phyloP scores from a whole-genome alignment of 192 early-diverging fungal genomes.

The Pecoramyces ruminantium region DNA sequence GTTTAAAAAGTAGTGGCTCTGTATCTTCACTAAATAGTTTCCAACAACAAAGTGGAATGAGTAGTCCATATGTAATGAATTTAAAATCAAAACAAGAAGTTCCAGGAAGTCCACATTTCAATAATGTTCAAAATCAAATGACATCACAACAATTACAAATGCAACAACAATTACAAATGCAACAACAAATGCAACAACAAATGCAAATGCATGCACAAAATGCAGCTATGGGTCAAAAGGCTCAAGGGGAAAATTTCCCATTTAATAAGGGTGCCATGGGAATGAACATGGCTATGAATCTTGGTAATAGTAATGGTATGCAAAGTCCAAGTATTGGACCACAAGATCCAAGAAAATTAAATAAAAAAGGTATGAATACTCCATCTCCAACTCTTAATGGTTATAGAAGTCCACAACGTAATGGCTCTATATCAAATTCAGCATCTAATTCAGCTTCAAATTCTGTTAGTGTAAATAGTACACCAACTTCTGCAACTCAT shows the following conservation, averaged over 20 bases:
- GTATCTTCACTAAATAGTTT: neutral
- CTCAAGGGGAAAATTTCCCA: neutral
- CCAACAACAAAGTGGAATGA: neutral
- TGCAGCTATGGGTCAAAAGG: neutral
- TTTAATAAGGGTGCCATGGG: neutral
- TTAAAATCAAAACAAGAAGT: neutral
- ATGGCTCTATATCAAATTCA: neutral
- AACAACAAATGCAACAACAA: no score
- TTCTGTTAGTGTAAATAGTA: neutral
- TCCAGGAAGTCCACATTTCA: neutral
- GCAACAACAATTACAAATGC: no score
- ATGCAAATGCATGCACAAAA: neutral
- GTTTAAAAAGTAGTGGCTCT: neutral
- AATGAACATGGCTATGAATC: neutral
- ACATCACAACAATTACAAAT: neutral
- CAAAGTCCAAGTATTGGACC: neutral
- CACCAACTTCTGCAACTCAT: no score
- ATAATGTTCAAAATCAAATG: neutral
- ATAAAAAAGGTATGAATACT: neutral
- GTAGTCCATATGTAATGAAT: neutral
- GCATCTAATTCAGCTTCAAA: neutral
- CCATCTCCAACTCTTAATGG: neutral
- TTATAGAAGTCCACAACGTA: neutral
- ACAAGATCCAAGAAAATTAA: neutral
- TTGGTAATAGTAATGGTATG: neutral